Evolutionary conservation across 192 early-diverging fungal species (phyloP), one percentile per base, ranked within the genome.

Genomic region (Entomortierella beljakovae): DNA sequence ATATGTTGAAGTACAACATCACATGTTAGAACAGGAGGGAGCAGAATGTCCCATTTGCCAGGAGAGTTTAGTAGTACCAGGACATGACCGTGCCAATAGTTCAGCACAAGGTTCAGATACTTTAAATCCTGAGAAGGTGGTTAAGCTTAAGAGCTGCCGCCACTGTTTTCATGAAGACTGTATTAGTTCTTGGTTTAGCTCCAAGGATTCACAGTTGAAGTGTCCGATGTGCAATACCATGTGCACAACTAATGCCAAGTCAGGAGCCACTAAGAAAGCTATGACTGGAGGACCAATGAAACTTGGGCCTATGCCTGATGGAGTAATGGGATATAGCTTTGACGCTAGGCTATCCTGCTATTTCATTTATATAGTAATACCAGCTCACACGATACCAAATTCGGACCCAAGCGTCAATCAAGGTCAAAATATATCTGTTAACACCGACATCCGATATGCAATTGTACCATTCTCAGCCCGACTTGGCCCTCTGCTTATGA

Each of bases 301-400:
- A 33, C 38, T 83, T 10, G 81, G 81, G 6, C 75, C 81, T 0
- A 80, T 64, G 65, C 81, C 81, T 0, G 75, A 83, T 62, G 75
- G 66, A 6, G 51, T 56, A 15, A 69, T 83, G 70, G 75, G 68
- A 16, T 83, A 83, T 56, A 49, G 51, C 23, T 83, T 83, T 67
- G 76, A 75, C 57, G 75, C 62, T 7, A 61, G 68, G 1, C 43
- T 83, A 4, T 48, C 52, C 2, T 77, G 75, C 34, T 83, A 79
- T 37, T 80, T 83, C 42, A 61, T 83, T 37, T 83, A 73, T 51
- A 61, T 73, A 6, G 33, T 56, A 4, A 81, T 69, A 18, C 80
- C 80, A 13, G 25, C 70, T 10, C 50, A 72, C 52, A 20, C 58
- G 40, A 61, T 57, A 48, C 51, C 49, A 28, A 54, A 33, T 38